These are phyloP conservation scores for Wickerhamiella pararugosa DNA, from an alignment of 1,139 yeast species.

Conservation along the genomic window DNA sequence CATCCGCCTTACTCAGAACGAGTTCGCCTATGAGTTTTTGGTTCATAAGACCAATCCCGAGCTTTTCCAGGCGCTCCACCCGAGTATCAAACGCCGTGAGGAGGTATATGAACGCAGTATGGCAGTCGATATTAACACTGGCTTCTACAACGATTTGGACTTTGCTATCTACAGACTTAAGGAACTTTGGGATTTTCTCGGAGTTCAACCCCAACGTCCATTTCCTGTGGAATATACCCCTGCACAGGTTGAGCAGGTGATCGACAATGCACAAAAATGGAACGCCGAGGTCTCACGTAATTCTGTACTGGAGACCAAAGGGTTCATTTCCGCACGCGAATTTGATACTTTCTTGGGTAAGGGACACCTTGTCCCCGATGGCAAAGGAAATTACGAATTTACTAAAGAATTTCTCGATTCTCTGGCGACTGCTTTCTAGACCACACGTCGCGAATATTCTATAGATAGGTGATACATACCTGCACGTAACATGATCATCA, in stretches of 20 bases:
- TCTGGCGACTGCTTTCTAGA: not conserved
- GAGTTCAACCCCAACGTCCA: conserved; percentile 20
- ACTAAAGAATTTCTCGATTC: conserved; percentile 16
- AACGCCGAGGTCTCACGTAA: conserved; percentile 50
- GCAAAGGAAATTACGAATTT: conserved; percentile 33
- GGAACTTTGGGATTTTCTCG: conserved; percentile 36
- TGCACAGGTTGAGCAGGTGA: conserved; percentile 41
- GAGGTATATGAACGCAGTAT: conserved; percentile 36
- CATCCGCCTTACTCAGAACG: conserved; percentile 81
- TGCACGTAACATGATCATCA: too few relatives aligned
- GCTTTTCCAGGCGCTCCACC: conserved; percentile 47
- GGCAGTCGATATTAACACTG: conserved; percentile 43
- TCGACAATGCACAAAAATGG: conserved; percentile 44
- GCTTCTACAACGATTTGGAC: conserved; percentile 57
- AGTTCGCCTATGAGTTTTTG: conserved; percentile 70
- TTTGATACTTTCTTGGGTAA: conserved; percentile 53
- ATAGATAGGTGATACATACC: not conserved
- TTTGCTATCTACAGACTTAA: conserved; percentile 63
- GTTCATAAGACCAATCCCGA: conserved; percentile 42
- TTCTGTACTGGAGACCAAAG: conserved; percentile 84
- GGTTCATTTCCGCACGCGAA: conserved; percentile 93
- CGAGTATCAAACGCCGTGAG: conserved; percentile 26
- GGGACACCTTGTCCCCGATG: conserved; percentile 40
- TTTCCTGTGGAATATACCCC: conserved; percentile 51
- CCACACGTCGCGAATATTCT: too few relatives aligned